A percentile compares a stretch with the other conserved stretches of the same genome.
These are phyloP conservation scores for Microbotryum silenes-acaulis DNA, from an alignment of 1,284 basidiomycete genomes.

Conservation along the genomic window DNA sequence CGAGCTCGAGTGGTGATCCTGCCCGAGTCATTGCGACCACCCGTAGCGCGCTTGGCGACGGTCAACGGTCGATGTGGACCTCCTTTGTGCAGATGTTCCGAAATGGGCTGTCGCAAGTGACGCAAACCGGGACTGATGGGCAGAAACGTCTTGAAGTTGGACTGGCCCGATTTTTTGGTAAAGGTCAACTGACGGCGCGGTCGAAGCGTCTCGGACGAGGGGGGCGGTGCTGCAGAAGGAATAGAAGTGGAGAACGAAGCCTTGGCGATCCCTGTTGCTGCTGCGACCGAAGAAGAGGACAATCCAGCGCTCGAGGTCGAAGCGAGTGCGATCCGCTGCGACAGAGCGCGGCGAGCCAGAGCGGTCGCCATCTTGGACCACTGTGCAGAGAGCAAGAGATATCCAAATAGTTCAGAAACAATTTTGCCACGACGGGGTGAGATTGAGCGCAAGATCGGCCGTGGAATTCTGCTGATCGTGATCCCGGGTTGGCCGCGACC, in stretches of 20 bases:
- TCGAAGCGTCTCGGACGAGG: constrained; percentile 2
- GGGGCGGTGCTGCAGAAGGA: constrained; percentile 1
- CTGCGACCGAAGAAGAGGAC: neutral
- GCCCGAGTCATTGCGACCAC: constrained; percentile 77
- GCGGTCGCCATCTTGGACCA: neutral
- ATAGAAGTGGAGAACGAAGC: constrained; percentile 10
- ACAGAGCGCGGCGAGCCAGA: neutral
- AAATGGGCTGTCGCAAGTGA: constrained; percentile 72
- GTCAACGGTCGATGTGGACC: constrained; percentile 77
- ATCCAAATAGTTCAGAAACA: no score
- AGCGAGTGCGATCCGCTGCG: neutral
- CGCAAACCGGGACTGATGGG: constrained; percentile 79
- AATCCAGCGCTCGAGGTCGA: neutral
- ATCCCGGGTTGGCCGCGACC: no score
- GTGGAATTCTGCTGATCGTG: no score
- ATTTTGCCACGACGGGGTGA: no score
- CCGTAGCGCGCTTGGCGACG: constrained; percentile 68
- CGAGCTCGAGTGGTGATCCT: constrained; percentile 79
- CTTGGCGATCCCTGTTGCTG: neutral
- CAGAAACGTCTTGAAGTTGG: constrained; percentile 75
- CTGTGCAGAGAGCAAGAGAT: no score
- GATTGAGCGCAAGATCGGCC: no score
- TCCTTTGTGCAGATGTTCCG: constrained; percentile 74
- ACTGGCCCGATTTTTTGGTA: constrained; percentile 23
- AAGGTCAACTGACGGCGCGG: constrained; percentile 24